Evolutionary conservation across 306 rosid species (phyloP).

Genomic region (Dalbergia cochinchinensis): DNA sequence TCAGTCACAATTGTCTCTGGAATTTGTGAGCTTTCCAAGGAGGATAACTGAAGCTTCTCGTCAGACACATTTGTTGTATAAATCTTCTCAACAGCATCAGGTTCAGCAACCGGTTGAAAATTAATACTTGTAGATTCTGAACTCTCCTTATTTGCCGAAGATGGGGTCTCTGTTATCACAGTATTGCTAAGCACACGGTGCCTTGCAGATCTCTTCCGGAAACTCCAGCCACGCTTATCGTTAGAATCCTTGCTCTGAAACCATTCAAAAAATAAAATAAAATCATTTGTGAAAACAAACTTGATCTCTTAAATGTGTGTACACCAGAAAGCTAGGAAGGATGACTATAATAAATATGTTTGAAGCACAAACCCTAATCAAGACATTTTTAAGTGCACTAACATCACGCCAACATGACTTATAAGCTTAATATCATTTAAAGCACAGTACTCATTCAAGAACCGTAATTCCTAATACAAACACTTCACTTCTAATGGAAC

Average conservation of each 20-base stretch:
- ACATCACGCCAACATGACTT: too few species aligned
- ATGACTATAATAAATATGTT: too few species aligned
- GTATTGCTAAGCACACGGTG: slow-evolving; percentile 95
- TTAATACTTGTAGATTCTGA: slow-evolving; percentile 60
- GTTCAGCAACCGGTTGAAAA: slow-evolving; percentile 55
- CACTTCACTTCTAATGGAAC: too few species aligned
- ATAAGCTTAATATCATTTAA: too few species aligned
- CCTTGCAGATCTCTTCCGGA: slow-evolving; percentile 82
- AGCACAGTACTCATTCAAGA: too few species aligned
- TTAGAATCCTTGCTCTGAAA: slow-evolving; percentile 71
- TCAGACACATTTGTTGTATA: slow-evolving; percentile 52
- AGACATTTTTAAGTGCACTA: too few species aligned
- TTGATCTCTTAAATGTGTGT: too few species aligned
- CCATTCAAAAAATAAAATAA: not conserved
- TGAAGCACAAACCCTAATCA: too few species aligned
- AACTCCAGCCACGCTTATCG: slow-evolving; percentile 97
- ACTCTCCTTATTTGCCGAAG: slow-evolving; percentile 65
- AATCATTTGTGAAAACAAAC: slow-evolving; percentile 20
- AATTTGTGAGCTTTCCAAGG: slow-evolving; percentile 53
- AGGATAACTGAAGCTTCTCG: slow-evolving; percentile 66
- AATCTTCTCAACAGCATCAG: slow-evolving; percentile 66
- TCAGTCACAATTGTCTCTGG: slow-evolving; percentile 50
- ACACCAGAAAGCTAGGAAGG: too few species aligned
- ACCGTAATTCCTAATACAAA: too few species aligned
- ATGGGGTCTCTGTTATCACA: slow-evolving; percentile 65